A percentile compares a stretch with the other conserved stretches of the same genome.
Conservation (phyloP, 148 eudicot genomes). For the Cornus controversa region DNA sequence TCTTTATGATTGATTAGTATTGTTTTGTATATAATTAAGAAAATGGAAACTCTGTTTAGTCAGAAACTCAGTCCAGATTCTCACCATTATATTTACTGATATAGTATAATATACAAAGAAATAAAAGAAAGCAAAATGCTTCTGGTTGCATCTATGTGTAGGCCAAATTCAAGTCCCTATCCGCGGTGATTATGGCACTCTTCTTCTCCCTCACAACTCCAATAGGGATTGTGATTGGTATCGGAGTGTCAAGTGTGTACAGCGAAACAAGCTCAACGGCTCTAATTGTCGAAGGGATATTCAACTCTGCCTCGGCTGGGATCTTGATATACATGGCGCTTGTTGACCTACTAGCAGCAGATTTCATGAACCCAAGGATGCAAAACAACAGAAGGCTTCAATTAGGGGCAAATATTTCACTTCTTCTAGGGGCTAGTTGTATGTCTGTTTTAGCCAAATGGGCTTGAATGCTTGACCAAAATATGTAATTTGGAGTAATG, state of each 20-base stretch:
- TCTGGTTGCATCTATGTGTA: background rate
- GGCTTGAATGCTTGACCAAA: slow-evolving; percentile 31
- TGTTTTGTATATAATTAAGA: too few relatives aligned
- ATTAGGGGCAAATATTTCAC: slow-evolving; percentile 50
- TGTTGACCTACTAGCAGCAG: slow-evolving; percentile 68
- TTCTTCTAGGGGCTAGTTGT: slow-evolving; percentile 64
- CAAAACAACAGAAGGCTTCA: slow-evolving; percentile 52
- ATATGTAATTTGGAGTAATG: too few relatives aligned
- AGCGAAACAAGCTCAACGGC: slow-evolving; percentile 42
- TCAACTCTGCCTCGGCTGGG: slow-evolving; percentile 62
- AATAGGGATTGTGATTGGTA: slow-evolving; percentile 53
- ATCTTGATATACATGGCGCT: slow-evolving; percentile 77
- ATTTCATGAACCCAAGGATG: slow-evolving; percentile 70
- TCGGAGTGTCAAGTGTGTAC: slow-evolving; percentile 48
- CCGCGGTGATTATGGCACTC: slow-evolving; percentile 49
- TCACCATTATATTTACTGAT: background rate
- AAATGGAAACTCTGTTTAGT: too few relatives aligned
- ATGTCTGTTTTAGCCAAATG: slow-evolving; percentile 73
- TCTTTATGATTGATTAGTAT: too few relatives aligned
- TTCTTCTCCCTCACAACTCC: slow-evolving; percentile 74
- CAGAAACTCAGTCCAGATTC: too few relatives aligned
- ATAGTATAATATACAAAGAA: too few relatives aligned
- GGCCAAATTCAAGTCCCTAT: slow-evolving; percentile 57
- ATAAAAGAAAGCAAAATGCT: too few relatives aligned
- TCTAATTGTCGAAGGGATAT: slow-evolving; percentile 55